Evolutionary conservation across 352 stramenopile species (phyloP).

Genomic region (Phytophthora hybrid): DNA sequence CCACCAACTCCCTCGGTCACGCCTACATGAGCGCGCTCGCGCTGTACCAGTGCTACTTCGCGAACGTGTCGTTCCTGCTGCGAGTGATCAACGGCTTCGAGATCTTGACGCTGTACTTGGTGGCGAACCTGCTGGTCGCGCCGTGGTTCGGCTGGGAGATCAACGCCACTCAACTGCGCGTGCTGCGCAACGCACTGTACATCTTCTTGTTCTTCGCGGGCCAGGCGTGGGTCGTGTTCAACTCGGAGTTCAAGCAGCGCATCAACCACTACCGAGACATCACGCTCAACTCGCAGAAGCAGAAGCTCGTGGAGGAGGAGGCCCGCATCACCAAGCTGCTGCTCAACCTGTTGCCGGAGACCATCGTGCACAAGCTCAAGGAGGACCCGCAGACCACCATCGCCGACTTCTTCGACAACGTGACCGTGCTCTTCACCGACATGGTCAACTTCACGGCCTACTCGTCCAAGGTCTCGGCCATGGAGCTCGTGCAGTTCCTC

Average conservation of each 20-base stretch:
- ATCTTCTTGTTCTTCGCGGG: constrained; percentile 85
- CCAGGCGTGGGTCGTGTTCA: constrained; percentile 87
- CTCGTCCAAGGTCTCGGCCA: constrained; percentile 80
- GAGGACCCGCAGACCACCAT: constrained; percentile 81
- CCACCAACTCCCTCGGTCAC: constrained; percentile 74
- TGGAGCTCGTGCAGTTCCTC: constrained; percentile 90
- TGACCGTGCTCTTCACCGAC: constrained; percentile 89
- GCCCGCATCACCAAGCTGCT: constrained; percentile 81
- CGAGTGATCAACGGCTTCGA: constrained; percentile 62
- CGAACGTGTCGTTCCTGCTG: constrained; percentile 81
- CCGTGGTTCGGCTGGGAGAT: constrained; percentile 50
- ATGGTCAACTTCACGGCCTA: constrained; percentile 90
- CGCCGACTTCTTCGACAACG: constrained; percentile 86
- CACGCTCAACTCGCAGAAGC: constrained; percentile 84
- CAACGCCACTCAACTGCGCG: constrained; percentile 57
- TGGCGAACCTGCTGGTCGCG: constrained; percentile 68
- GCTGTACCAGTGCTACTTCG: constrained; percentile 87
- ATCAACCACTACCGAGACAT: constrained; percentile 89
- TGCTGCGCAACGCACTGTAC: constrained; percentile 78
- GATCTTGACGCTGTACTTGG: constrained; percentile 71
- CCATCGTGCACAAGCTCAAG: constrained; percentile 88
- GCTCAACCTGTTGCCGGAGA: constrained; percentile 82
- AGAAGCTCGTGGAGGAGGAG: constrained; percentile 87
- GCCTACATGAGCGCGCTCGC: constrained; percentile 83
- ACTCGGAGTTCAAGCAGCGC: constrained; percentile 88